phyloP scores from a whole-genome alignment of 768 basidiomycete genomes.

The Sarcodon sp. region DNA sequence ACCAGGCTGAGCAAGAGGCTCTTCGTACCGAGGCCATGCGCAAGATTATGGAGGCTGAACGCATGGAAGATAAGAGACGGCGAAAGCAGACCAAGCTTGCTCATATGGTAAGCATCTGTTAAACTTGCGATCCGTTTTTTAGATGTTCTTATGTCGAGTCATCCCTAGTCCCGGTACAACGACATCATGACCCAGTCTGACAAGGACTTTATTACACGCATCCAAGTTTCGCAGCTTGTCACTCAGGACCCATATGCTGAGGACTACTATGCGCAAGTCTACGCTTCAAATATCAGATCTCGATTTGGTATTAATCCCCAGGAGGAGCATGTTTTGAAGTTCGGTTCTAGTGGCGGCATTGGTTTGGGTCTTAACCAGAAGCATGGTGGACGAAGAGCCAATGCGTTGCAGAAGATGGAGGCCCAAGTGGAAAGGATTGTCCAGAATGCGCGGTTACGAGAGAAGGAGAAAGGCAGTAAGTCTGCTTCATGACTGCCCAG shows the following conservation, averaged over 20 bases:
- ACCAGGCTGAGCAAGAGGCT: constrained; percentile 54
- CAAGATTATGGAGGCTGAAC: constrained; percentile 85
- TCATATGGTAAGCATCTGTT: constrained; percentile 49
- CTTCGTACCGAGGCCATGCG: constrained; percentile 70
- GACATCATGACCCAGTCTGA: constrained; percentile 96
- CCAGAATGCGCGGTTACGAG: constrained; percentile 75
- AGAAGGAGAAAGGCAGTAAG: constrained; percentile 63
- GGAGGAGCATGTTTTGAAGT: constrained; percentile 76
- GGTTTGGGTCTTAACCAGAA: constrained; percentile 72
- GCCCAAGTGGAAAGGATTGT: constrained; percentile 95
- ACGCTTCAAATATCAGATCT: constrained; percentile 72
- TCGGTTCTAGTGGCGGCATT: constrained; percentile 73
- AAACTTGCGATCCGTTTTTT: not conserved
- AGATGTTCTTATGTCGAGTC: constrained; percentile 1
- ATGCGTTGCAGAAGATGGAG: constrained; percentile 87
- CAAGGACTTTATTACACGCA: constrained; percentile 98
- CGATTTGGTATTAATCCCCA: constrained; percentile 59
- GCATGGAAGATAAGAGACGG: constrained; percentile 75
- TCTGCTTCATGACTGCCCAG: not conserved
- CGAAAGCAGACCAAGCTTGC: constrained; percentile 78
- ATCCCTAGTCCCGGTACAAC: constrained; percentile 70
- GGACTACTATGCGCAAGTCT: constrained; percentile 98
- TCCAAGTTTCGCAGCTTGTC: constrained; percentile 96
- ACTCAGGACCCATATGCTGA: constrained; percentile 96
- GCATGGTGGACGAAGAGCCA: constrained; percentile 56